These are phyloP conservation scores for Aspergillus unguis DNA, from an alignment of 2,329 filamentous ascomycete genomes.

Conservation along the genomic window DNA sequence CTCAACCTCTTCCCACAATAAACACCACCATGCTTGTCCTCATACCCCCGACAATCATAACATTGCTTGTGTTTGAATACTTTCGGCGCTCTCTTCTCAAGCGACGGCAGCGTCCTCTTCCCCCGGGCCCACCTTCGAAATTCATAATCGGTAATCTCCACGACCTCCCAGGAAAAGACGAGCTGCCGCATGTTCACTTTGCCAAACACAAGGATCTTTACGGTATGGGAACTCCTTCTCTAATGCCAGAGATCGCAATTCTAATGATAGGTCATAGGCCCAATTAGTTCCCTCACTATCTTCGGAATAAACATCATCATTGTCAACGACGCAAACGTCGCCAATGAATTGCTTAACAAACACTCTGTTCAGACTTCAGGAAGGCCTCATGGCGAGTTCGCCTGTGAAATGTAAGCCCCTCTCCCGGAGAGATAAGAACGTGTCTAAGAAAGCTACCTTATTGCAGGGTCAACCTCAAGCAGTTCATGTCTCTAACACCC, in stretches of 20 bases:
- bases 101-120: slow-evolving; percentile 26
- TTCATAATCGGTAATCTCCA: slow-evolving; percentile 49
- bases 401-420: slow-evolving; percentile 27
- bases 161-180: slow-evolving; percentile 43
- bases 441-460: background rate
- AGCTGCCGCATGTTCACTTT: slow-evolving; percentile 41
- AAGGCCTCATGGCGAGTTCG: slow-evolving; percentile 25
- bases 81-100: too few species aligned
- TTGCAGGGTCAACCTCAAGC: slow-evolving; percentile 35
- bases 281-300: slow-evolving; percentile 35
- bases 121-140: slow-evolving; percentile 49
- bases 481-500: slow-evolving; percentile 32
- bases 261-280: slow-evolving; percentile 16
- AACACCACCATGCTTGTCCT: too few species aligned
- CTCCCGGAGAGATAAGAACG: background rate
- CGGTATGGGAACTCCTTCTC: slow-evolving; percentile 17
- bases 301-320: slow-evolving; percentile 32
- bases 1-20: too few species aligned
- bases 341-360: slow-evolving; percentile 34
- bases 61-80: too few species aligned
- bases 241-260: background rate
- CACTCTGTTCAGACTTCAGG: slow-evolving; percentile 26
- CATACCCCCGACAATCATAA: too few species aligned
- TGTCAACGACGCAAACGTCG: slow-evolving; percentile 30
- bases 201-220: slow-evolving; percentile 40